A percentile compares a stretch with the other conserved stretches of the same genome.
Conservation (phyloP, 2,329 filamentous ascomycete genomes). For the Aureobasidium namibiae region DNA sequence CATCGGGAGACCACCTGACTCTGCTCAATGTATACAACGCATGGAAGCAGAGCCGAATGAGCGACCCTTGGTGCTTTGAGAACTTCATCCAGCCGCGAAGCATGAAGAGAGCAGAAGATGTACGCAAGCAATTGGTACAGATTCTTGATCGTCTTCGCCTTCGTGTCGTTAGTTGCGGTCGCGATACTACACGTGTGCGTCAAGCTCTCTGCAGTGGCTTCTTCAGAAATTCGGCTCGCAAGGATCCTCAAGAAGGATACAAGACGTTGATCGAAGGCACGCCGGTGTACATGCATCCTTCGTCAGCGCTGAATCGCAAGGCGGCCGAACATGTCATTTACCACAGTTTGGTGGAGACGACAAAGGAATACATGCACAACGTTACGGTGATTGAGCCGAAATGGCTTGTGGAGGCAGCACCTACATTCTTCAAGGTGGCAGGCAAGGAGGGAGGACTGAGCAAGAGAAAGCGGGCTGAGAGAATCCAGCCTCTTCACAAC, state of each 20-base stretch:
- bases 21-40: conserved; percentile 93
- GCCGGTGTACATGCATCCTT: conserved; percentile 89
- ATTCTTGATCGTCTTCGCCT: conserved; percentile 93
- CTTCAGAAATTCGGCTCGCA: conserved; percentile 90
- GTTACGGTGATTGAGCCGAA: conserved; percentile 92
- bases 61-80: conserved; percentile 89
- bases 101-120: conserved; percentile 84
- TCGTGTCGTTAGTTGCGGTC: conserved; percentile 71
- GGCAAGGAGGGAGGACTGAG: conserved; percentile 69
- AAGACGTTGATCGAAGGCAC: conserved; percentile 95
- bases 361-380: conserved; percentile 96
- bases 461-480: conserved; percentile 87
- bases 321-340: conserved; percentile 96
- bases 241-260: conserved; percentile 94
- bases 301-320: conserved; percentile 87
- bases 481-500: conserved; percentile 92
- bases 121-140: conserved; percentile 80
- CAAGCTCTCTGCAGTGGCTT: conserved; percentile 87
- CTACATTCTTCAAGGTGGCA: conserved; percentile 97
- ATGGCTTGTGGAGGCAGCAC: conserved; percentile 89
- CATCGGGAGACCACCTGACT: conserved; percentile 87
- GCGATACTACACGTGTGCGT: conserved; percentile 77
- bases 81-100: conserved; percentile 92
- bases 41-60: conserved; percentile 83
- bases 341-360: conserved; percentile 81